phyloP scores from a whole-genome alignment of 1,284 basidiomycete genomes.

The Trametes versicolor region DNA sequence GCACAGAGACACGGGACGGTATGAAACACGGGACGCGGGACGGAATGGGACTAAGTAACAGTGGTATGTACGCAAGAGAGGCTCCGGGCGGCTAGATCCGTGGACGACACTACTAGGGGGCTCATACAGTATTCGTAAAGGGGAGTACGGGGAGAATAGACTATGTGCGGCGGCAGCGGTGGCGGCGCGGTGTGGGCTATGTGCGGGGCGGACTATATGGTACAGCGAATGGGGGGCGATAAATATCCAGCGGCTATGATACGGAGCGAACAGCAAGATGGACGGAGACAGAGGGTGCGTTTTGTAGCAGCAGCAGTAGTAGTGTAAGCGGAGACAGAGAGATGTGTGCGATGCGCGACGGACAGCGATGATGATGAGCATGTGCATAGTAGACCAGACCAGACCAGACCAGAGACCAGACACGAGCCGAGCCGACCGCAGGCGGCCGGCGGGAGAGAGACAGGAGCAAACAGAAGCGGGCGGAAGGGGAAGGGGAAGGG shows the following conservation, averaged over 20 bases:
- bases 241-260: constrained; percentile 21
- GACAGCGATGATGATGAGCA: constrained; percentile 16
- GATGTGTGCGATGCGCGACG: constrained; percentile 12
- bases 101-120: background rate
- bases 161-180: constrained; percentile 5
- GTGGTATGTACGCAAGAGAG: constrained; percentile 20
- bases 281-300: background rate
- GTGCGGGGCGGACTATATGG: background rate
- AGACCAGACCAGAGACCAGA: constrained; percentile 4
- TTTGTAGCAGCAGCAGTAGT: constrained; percentile 4
- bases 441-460: background rate
- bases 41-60: background rate
- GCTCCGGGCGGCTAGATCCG: background rate
- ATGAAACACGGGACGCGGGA: constrained; percentile 1
- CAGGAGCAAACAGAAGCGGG: background rate
- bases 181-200: no score
- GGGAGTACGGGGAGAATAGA: background rate
- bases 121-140: constrained; percentile 4
- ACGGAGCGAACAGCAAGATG: constrained; percentile 8
- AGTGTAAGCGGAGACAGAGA: constrained; percentile 8
- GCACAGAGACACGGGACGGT: constrained; percentile 9
- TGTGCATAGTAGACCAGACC: constrained; percentile 4
- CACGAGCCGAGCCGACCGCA: background rate
- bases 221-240: constrained; percentile 12
- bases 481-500: background rate